Evolutionary conservation across 1,284 basidiomycete species (phyloP).

Genomic region (Inonotus hispidus): DNA sequence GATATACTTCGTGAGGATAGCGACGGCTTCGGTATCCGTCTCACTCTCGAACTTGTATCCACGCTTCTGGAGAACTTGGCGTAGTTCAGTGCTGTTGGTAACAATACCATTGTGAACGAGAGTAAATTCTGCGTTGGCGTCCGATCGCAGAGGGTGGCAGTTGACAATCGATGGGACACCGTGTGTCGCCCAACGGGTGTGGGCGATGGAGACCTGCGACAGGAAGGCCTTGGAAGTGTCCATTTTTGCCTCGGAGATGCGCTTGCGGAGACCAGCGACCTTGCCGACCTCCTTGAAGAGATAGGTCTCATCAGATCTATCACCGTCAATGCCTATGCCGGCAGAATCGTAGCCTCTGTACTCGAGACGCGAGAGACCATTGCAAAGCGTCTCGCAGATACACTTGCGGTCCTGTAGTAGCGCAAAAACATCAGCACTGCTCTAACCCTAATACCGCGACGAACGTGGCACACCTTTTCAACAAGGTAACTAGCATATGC

Average conservation of each 20-base stretch:
- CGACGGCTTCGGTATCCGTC: constrained; percentile 97
- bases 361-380: constrained; percentile 92
- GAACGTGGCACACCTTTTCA: constrained; percentile 66
- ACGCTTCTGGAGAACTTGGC: constrained; percentile 91
- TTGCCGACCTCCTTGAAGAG: constrained; percentile 99
- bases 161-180: constrained; percentile 85
- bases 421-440: constrained; percentile 15
- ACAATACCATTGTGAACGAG: constrained; percentile 99
- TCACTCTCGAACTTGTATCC: constrained; percentile 95
- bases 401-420: constrained; percentile 76
- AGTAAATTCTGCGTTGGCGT: constrained; percentile 79
- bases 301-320: constrained; percentile 71
- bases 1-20: constrained; percentile 94
- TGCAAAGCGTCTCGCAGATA: constrained; percentile 88
- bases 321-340: constrained; percentile 93
- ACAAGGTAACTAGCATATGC: constrained; percentile 90
- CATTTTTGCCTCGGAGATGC: constrained; percentile 73
- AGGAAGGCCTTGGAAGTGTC: constrained; percentile 82
- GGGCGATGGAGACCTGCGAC: constrained; percentile 94
- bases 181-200: constrained; percentile 99
- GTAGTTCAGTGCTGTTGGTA: constrained; percentile 89
- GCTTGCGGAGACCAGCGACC: constrained; percentile 90
- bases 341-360: constrained; percentile 99
- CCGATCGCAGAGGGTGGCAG: constrained; percentile 95
- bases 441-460: constrained; percentile 17